phyloP scores from a whole-genome alignment of 345 rosid species.

The Pseudoturritis turrita region DNA sequence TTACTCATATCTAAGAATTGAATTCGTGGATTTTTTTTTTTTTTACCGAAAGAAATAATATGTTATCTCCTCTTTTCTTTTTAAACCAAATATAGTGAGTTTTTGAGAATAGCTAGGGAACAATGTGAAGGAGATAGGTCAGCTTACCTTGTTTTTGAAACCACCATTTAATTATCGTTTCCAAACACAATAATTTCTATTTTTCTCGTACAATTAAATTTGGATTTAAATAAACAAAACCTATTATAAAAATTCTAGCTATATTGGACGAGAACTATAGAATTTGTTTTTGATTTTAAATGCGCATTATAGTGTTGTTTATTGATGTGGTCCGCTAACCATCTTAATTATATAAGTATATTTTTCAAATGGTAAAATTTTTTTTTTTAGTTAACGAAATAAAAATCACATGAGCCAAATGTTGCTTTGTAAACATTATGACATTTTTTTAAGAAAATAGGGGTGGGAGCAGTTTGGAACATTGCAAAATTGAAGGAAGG shows the following conservation, averaged over 20 bases:
- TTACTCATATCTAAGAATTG: no score
- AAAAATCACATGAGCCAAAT: no score
- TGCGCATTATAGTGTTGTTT: no score
- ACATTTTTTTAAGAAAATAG: slow-evolving; percentile 13
- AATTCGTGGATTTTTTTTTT: background rate
- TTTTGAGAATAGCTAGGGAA: slow-evolving; percentile 6
- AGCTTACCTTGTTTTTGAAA: background rate
- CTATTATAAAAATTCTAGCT: background rate
- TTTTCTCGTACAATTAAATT: background rate
- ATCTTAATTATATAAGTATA: background rate
- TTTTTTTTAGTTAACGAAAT: no score
- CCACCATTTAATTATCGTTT: background rate
- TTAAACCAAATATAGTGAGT: background rate
- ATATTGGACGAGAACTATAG: background rate
- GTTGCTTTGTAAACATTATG: no score
- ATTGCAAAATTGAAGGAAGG: slow-evolving; percentile 54
- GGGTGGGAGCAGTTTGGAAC: slow-evolving; percentile 78
- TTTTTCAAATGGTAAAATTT: background rate
- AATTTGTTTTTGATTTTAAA: no score
- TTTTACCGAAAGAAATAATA: background rate
- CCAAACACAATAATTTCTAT: background rate
- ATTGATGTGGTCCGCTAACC: background rate
- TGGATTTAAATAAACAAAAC: background rate
- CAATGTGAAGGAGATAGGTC: background rate
- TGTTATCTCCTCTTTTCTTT: background rate